Percentiles rank a stretch among this genome's conserved stretches.
These are phyloP conservation scores for Clohesyomyces aquaticus DNA, from an alignment of 495 filamentous ascomycete genomes.

Conservation along the genomic window DNA sequence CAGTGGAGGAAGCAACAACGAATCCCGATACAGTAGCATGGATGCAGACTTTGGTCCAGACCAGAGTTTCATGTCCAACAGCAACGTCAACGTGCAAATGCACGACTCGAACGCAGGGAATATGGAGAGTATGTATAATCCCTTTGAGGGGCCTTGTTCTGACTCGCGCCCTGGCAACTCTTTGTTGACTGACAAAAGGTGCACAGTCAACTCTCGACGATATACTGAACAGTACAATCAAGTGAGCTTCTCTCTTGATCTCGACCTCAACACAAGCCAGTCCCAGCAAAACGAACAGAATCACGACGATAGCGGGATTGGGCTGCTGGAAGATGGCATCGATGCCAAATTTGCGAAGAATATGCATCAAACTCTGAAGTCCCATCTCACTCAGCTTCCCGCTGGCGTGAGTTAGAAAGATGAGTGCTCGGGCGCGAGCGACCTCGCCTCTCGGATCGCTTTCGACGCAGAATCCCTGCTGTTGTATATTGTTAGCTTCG, in stretches of 20 bases:
- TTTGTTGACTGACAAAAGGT: conserved; percentile 38
- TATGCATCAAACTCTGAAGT: conserved; percentile 5
- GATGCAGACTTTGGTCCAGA: conserved; percentile 41
- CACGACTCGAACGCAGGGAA: conserved; percentile 36
- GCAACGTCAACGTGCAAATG: conserved; percentile 41
- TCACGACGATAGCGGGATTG: conserved; percentile 74
- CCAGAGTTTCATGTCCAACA: conserved; percentile 40
- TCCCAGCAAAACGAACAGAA: conserved; percentile 39
- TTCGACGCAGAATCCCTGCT: no score
- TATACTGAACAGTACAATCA: conserved; percentile 21
- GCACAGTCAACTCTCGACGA: conserved; percentile 29
- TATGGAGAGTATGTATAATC: conserved; percentile 48
- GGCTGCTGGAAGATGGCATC: conserved; percentile 30
- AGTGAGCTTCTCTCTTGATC: conserved; percentile 31
- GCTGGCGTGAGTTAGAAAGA: conserved; percentile 11
- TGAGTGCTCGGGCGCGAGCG: no score
- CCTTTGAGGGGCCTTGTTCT: no score
- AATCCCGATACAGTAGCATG: conserved; percentile 43
- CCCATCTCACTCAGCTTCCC: conserved; percentile 11
- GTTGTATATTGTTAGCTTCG: no score
- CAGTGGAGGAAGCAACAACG: conserved; percentile 38
- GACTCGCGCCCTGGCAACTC: not conserved
- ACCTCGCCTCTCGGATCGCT: no score
- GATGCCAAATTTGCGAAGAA: conserved; percentile 24
- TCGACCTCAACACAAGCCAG: conserved; percentile 26